Conservation (phyloP, 345 rosid genomes). For the Eucalyptus cloeziana region DNA sequence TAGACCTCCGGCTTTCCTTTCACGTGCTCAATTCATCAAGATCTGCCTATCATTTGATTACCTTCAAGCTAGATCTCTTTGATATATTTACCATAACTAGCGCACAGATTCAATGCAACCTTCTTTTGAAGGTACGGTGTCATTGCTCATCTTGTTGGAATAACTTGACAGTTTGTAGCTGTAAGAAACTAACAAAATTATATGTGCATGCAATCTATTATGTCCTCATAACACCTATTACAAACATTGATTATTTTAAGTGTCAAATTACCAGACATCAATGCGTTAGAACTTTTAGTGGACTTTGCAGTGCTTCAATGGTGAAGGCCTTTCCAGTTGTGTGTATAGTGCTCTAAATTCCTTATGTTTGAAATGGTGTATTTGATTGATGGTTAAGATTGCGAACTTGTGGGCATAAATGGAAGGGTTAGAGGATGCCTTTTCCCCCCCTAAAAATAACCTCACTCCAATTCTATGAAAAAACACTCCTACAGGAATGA, state of each 20-base stretch:
- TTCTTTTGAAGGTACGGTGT: no score
- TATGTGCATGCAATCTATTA: slow-evolving; percentile 59
- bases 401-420: no score
- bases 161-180: no score
- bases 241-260: slow-evolving; percentile 47
- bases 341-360: no score
- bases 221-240: slow-evolving; percentile 34
- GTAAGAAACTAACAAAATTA: not conserved
- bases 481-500: not conserved
- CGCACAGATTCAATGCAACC: slow-evolving; percentile 51
- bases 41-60: slow-evolving; percentile 59
- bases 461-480: no score
- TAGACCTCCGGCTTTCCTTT: slow-evolving; percentile 30
- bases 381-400: no score
- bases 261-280: slow-evolving; percentile 37
- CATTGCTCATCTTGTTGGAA: no score
- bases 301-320: no score
- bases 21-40: slow-evolving; percentile 69
- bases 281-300: not conserved
- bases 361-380: no score
- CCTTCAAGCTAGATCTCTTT: slow-evolving; percentile 56
- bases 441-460: no score
- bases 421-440: not conserved
- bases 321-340: no score
- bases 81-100: slow-evolving; percentile 36